These are phyloP conservation scores for Fusarium incarnatum DNA, from an alignment of 2,329 filamentous ascomycete genomes.

Conservation along the genomic window DNA sequence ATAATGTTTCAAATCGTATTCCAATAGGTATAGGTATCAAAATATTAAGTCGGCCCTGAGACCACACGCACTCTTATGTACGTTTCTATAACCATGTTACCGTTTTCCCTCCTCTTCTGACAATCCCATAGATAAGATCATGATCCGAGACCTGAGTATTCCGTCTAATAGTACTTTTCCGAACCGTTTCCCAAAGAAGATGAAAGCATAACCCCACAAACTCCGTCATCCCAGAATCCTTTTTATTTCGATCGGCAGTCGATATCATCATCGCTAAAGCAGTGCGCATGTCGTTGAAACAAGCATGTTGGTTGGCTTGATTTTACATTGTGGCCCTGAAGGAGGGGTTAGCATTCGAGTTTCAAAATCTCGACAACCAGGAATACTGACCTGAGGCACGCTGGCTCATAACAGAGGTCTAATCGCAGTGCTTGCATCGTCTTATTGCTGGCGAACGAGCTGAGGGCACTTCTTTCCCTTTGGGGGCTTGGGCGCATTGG, in stretches of 20 bases:
- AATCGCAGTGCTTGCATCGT: slow-evolving; percentile 13
- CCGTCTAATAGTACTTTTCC: slow-evolving; percentile 46
- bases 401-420: slow-evolving; percentile 32
- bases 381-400: slow-evolving; percentile 32
- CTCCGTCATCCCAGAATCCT: slow-evolving; percentile 36
- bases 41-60: slow-evolving; percentile 37
- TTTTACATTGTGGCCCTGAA: slow-evolving; percentile 37
- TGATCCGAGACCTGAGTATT: slow-evolving; percentile 38
- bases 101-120: slow-evolving; percentile 37
- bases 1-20: slow-evolving; percentile 18
- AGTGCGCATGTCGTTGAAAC: slow-evolving; percentile 36
- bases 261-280: slow-evolving; percentile 43
- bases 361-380: neutral
- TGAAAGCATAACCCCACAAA: slow-evolving; percentile 42
- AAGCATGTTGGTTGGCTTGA: slow-evolving; percentile 15
- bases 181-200: slow-evolving; percentile 39
- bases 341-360: slow-evolving; percentile 21
- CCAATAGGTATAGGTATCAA: slow-evolving; percentile 27
- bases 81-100: slow-evolving; percentile 44
- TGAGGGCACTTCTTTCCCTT: slow-evolving; percentile 45
- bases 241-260: slow-evolving; percentile 43
- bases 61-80: slow-evolving; percentile 42
- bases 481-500: slow-evolving; percentile 52
- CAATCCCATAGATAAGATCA: slow-evolving; percentile 34
- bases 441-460: slow-evolving; percentile 29